Conservation (phyloP, 1,284 basidiomycete species). For the Boletus sp. region DNA sequence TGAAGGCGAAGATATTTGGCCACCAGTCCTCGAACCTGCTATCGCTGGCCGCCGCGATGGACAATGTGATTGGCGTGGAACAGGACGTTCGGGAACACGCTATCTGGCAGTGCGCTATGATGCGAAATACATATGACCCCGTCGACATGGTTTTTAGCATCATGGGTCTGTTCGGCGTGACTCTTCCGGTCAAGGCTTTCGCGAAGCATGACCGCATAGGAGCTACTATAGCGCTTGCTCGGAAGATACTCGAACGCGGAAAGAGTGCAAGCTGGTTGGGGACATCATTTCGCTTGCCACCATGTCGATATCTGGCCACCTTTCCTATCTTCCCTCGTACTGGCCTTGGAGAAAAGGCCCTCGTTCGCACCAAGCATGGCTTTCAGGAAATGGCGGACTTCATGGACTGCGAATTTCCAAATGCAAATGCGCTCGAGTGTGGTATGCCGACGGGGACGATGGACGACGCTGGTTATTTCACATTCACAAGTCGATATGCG, state of each 20-base stretch:
- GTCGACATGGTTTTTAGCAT: slow-evolving; percentile 3
- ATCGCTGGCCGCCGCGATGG: neutral
- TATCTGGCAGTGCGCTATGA: slow-evolving; percentile 3
- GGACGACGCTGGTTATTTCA: neutral
- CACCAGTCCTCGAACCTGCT: neutral
- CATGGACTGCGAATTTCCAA: slow-evolving; percentile 3
- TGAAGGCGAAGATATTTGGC: neutral
- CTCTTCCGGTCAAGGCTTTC: neutral
- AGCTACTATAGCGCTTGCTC: neutral
- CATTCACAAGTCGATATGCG: neutral
- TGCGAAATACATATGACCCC: slow-evolving; percentile 1
- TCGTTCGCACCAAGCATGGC: neutral
- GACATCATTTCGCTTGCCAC: slow-evolving; percentile 2
- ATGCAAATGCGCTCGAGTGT: neutral
- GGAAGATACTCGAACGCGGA: neutral
- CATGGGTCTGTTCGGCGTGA: slow-evolving; percentile 1
- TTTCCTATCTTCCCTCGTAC: slow-evolving; percentile 1
- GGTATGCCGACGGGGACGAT: slow-evolving; percentile 2
- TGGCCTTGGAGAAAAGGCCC: slow-evolving; percentile 2
- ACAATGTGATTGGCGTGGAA: slow-evolving; percentile 1
- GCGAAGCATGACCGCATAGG: slow-evolving; percentile 1
- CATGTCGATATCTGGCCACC: slow-evolving; percentile 2
- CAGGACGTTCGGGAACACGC: slow-evolving; percentile 1
- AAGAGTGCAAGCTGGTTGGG: slow-evolving; percentile 3
- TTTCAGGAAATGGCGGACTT: slow-evolving; percentile 2